Evolutionary conservation across 2,329 filamentous ascomycete species (phyloP).

Genomic region (Monosporascus ibericus): DNA sequence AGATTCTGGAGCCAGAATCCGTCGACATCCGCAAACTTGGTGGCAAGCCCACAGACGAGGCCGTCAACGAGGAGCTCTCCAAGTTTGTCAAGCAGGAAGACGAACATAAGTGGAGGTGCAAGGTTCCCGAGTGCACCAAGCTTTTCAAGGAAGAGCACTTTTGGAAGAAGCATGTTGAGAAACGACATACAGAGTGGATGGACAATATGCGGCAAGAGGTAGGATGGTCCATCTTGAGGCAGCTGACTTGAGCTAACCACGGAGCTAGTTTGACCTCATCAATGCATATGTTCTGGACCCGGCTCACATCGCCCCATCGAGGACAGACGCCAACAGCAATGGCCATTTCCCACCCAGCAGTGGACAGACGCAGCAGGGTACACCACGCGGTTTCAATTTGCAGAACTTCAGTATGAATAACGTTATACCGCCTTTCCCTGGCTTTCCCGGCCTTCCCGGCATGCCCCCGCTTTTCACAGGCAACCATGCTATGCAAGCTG

Average conservation of each 20-base stretch:
- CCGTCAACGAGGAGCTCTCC: conserved; percentile 73
- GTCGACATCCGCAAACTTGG: conserved; percentile 87
- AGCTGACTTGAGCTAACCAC: conserved; percentile 25
- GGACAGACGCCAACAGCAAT: conserved; percentile 91
- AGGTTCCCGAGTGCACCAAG: conserved; percentile 92
- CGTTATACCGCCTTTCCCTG: conserved; percentile 52
- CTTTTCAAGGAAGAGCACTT: conserved; percentile 96
- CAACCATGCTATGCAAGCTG: conserved; percentile 34
- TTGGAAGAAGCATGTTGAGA: conserved; percentile 97
- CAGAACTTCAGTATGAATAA: conserved; percentile 60
- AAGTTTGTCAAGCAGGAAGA: conserved; percentile 97
- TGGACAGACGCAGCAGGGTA: conserved; percentile 71
- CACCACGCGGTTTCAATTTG: conserved; percentile 86
- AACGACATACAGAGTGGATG: conserved; percentile 86
- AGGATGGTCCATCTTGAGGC: conserved; percentile 29
- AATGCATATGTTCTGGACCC: conserved; percentile 94
- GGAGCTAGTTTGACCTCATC: conserved; percentile 69
- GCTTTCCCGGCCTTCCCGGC: conserved; percentile 48
- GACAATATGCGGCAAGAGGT: conserved; percentile 78
- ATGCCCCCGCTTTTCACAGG: conserved; percentile 49
- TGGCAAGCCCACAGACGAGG: conserved; percentile 80
- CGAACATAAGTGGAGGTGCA: conserved; percentile 93
- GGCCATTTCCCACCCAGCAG: conserved; percentile 85
- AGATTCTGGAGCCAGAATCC: conserved; percentile 84
- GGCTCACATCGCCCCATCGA: conserved; percentile 85